These are phyloP conservation scores for Ensete ventricosum DNA, from an alignment of 176 grass and related monocot species.

Conservation along the genomic window DNA sequence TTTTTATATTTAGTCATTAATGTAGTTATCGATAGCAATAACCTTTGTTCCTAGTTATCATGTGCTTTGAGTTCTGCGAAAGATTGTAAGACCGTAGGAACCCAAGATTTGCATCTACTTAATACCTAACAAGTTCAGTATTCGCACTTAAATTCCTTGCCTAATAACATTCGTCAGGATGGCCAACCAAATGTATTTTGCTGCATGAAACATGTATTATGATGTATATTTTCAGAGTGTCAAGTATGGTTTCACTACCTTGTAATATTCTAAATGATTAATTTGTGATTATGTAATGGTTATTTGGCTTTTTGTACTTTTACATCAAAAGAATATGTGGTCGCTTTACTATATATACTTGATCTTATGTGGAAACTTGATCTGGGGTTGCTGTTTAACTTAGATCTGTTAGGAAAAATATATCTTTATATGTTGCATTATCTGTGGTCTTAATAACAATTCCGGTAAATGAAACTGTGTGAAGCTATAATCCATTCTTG, in stretches of 20 bases:
- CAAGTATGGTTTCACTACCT: background rate
- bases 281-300: background rate
- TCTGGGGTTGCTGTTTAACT: background rate
- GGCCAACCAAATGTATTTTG: background rate
- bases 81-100: background rate
- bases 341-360: too few species aligned
- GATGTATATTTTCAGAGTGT: background rate
- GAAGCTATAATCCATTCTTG: background rate
- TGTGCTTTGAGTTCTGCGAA: background rate
- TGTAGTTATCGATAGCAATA: background rate
- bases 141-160: background rate
- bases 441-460: background rate
- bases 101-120: background rate
- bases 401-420: background rate
- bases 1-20: background rate
- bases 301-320: too few species aligned
- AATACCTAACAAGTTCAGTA: background rate
- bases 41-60: background rate
- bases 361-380: too few species aligned
- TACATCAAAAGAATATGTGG: too few species aligned
- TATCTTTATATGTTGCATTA: background rate
- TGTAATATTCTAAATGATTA: background rate
- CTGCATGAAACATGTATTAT: background rate
- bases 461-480: background rate
- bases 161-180: background rate